Evolutionary conservation across 2,329 filamentous ascomycete genomes (phyloP).

Genomic region (Neopestalotiopsis clavispora): DNA sequence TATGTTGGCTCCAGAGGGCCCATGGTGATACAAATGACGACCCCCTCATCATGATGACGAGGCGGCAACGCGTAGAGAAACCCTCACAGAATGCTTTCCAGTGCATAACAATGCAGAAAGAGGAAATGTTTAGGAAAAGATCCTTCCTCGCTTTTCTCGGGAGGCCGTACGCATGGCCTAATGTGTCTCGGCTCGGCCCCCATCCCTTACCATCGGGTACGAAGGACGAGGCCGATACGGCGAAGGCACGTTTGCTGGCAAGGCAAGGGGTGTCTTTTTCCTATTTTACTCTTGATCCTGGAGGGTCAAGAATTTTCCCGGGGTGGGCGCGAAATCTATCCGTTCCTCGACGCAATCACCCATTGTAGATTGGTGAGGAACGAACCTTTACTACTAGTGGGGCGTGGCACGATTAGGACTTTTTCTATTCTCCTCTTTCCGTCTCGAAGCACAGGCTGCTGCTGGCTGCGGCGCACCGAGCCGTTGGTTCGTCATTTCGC

Average conservation of each 20-base stretch:
- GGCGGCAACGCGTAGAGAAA: background rate
- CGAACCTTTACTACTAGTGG: no score
- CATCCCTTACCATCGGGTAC: background rate
- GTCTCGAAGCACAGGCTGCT: background rate
- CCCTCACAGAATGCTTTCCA: background rate
- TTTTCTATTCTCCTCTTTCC: background rate
- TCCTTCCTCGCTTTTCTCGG: background rate
- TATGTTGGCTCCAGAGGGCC: background rate
- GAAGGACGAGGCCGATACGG: background rate
- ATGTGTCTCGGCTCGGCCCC: background rate
- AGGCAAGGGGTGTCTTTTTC: background rate
- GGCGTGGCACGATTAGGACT: no score
- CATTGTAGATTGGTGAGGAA: no score
- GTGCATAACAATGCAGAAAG: background rate
- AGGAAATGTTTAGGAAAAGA: background rate
- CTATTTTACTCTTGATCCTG: background rate
- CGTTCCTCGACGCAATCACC: background rate
- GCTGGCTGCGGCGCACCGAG: background rate
- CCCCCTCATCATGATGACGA: background rate
- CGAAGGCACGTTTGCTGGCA: conserved; percentile 1
- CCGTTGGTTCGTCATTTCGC: background rate
- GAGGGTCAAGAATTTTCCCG: background rate
- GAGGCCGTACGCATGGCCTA: background rate
- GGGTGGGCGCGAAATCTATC: background rate
- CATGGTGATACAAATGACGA: conserved; percentile 1